Percentiles rank a stretch among this genome's conserved stretches.
phyloP scores from a whole-genome alignment of 2,329 filamentous ascomycete genomes.

The Blastomyces silverae region DNA sequence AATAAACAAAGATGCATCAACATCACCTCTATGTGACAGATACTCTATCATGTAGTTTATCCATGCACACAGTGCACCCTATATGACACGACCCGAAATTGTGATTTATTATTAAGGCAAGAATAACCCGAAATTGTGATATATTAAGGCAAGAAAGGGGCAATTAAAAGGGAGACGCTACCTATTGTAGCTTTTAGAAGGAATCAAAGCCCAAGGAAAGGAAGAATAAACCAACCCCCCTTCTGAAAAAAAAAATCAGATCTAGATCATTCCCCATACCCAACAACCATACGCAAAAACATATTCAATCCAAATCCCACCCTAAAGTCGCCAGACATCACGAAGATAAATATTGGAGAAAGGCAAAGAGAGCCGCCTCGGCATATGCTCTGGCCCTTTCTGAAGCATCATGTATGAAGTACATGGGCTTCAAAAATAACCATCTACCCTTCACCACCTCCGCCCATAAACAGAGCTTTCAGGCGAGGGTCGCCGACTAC shows the following conservation, averaged over 20 bases:
- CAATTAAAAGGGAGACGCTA: not conserved
- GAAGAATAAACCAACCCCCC: not conserved
- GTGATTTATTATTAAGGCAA: not conserved
- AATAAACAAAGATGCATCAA: not conserved
- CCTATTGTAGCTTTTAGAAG: not conserved
- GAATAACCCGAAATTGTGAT: not conserved
- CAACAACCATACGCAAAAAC: not conserved
- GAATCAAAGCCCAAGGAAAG: not conserved
- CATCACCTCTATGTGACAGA: not conserved
- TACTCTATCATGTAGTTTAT: not conserved
- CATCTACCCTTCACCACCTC: conserved; percentile 23
- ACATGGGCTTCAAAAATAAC: not conserved
- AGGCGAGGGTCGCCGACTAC: conserved; percentile 18
- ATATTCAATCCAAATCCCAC: not conserved
- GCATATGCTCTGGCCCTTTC: not conserved
- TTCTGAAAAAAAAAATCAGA: not conserved
- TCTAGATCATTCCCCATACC: not conserved
- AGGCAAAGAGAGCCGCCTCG: not conserved
- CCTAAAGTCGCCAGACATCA: not conserved
- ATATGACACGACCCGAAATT: not conserved
- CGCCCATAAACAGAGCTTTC: conserved; percentile 29
- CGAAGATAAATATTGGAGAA: not conserved
- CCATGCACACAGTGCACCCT: not conserved
- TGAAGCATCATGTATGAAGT: not conserved
- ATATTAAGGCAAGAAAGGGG: not conserved